These are phyloP conservation scores for Gossypium anomalum DNA, from an alignment of 345 rosid genomes.

Conservation along the genomic window DNA sequence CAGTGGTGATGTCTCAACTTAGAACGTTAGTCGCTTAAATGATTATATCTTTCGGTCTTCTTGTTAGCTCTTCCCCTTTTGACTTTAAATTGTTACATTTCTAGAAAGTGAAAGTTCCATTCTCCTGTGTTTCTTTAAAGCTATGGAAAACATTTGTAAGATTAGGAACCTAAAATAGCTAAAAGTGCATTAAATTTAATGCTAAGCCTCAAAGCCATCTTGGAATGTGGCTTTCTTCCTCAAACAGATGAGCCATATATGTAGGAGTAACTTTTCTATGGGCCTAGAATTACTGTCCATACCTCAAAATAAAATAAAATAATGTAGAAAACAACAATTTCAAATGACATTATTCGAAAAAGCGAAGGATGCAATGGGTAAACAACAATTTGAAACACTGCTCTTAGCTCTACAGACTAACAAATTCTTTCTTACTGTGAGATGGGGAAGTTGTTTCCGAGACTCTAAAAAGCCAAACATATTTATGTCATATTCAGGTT, in stretches of 20 bases:
- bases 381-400: background rate
- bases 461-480: background rate
- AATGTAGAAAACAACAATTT: background rate
- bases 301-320: background rate
- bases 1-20: slow-evolving; percentile 90
- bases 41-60: slow-evolving; percentile 5
- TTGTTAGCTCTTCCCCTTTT: slow-evolving; percentile 1
- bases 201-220: background rate
- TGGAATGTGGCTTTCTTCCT: background rate
- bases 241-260: background rate
- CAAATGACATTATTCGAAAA: background rate
- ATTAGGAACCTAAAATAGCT: background rate
- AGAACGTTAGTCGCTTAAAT: slow-evolving; percentile 44
- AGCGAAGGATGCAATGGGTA: background rate
- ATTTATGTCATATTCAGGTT: slow-evolving; percentile 39
- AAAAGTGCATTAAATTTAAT: background rate
- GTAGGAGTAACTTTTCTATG: background rate
- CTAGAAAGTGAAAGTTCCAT: background rate
- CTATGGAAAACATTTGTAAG: background rate
- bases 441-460: background rate
- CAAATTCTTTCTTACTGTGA: background rate
- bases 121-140: background rate
- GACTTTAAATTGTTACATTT: slow-evolving; percentile 2
- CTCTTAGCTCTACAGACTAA: background rate
- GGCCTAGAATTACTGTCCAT: background rate